Percentiles rank a stretch among this genome's conserved stretches.
phyloP scores from a whole-genome alignment of 2,329 filamentous ascomycete genomes.

The Fusarium circinatum region DNA sequence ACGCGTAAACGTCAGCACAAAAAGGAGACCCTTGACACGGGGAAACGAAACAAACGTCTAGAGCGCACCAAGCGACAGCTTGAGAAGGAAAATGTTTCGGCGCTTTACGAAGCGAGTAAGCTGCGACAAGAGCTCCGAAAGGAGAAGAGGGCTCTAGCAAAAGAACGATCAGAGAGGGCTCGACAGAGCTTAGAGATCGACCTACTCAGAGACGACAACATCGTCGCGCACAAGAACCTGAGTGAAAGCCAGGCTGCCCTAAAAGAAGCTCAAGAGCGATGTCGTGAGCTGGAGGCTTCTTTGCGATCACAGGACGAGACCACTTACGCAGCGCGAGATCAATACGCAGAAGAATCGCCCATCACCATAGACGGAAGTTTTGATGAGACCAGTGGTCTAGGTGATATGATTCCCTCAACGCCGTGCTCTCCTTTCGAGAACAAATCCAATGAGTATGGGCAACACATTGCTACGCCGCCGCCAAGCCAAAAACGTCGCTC shows the following conservation, averaged over 20 bases:
- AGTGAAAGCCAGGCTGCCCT: fast-evolving
- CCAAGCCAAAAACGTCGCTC: neutral
- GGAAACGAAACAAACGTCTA: fast-evolving
- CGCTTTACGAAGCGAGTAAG: neutral
- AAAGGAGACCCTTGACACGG: fast-evolving
- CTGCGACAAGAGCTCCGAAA: neutral
- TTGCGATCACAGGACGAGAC: fast-evolving
- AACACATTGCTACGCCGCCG: neutral
- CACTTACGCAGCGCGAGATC: neutral
- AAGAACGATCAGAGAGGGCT: neutral
- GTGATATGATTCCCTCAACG: too few species aligned
- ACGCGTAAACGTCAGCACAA: fast-evolving
- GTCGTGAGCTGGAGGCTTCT: neutral
- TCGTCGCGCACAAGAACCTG: neutral
- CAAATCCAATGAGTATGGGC: too few species aligned
- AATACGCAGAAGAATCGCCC: fast-evolving
- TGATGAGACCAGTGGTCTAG: neutral
- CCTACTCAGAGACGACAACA: neutral
- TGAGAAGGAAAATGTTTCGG: neutral
- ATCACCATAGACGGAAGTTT: neutral
- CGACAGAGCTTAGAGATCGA: neutral
- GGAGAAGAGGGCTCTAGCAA: neutral
- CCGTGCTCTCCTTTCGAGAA: neutral
- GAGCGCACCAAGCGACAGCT: neutral
- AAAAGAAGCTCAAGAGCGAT: neutral